Evolutionary conservation across 1,139 yeast species (phyloP).

Genomic region (Yamadazyma diospyri): DNA sequence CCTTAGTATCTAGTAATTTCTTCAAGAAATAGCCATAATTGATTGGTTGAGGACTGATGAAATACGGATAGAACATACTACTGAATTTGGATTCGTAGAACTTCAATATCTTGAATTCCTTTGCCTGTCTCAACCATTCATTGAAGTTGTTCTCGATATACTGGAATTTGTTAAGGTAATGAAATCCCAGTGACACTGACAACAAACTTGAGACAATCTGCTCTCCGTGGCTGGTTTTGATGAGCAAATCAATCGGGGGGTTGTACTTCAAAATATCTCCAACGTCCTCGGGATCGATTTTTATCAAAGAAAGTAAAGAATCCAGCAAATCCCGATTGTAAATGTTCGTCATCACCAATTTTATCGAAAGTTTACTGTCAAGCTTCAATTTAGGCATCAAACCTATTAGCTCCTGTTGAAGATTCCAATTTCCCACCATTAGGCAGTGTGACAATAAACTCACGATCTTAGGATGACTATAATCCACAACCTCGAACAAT

Average conservation of each 20-base stretch:
- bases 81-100: slow-evolving; percentile 13
- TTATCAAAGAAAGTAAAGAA: neutral
- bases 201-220: neutral
- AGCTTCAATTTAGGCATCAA: slow-evolving; percentile 20
- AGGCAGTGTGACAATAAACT: slow-evolving; percentile 64
- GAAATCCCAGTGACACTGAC: slow-evolving; percentile 25
- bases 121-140: slow-evolving; percentile 23
- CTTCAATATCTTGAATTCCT: slow-evolving; percentile 9
- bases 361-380: slow-evolving; percentile 38
- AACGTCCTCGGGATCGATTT: slow-evolving; percentile 12
- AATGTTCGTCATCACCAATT: slow-evolving; percentile 60
- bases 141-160: slow-evolving; percentile 30
- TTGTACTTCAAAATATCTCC: slow-evolving; percentile 19
- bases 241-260: slow-evolving; percentile 32
- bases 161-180: slow-evolving; percentile 31
- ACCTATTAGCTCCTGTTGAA: slow-evolving; percentile 19
- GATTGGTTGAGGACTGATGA: slow-evolving; percentile 10
- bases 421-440: slow-evolving; percentile 48
- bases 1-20: slow-evolving; percentile 74
- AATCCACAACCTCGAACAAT: slow-evolving; percentile 61
- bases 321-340: neutral
- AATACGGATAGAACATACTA: slow-evolving; percentile 25
- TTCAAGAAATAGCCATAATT: slow-evolving; percentile 53
- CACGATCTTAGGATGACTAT: slow-evolving; percentile 61
- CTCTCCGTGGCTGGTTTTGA: slow-evolving; percentile 11